phyloP scores from a whole-genome alignment of 2,329 filamentous ascomycete genomes.

The Fusarium buharicum region DNA sequence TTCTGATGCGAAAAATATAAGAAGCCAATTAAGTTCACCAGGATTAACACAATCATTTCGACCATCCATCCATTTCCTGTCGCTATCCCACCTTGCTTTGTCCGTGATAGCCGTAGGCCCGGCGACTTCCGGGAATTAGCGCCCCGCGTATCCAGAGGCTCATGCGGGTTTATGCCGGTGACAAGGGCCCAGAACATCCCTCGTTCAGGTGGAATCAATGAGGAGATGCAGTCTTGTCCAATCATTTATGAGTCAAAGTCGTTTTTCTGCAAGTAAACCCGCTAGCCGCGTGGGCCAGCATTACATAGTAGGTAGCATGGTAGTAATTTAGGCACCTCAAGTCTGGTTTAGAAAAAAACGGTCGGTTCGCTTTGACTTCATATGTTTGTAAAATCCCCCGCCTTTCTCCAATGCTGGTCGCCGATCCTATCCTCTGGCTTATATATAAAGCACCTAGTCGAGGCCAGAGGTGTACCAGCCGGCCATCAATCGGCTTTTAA shows the following conservation, averaged over 20 bases:
- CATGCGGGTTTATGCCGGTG: constrained; percentile 24
- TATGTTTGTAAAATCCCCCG: background rate
- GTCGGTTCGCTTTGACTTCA: background rate
- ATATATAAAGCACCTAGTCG: no score
- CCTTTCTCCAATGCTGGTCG: background rate
- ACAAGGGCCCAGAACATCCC: constrained; percentile 5
- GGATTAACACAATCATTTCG: background rate
- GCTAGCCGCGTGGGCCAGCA: background rate
- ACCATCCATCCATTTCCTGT: background rate
- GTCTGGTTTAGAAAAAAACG: no score
- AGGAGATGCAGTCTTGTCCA: constrained; percentile 2
- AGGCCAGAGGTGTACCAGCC: no score
- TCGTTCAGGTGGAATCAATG: background rate
- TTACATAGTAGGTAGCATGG: no score
- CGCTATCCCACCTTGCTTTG: constrained; percentile 8
- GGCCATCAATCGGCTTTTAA: background rate
- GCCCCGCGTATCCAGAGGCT: constrained; percentile 8
- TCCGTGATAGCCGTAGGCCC: constrained; percentile 17
- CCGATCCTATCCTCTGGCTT: no score
- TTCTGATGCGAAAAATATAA: no score
- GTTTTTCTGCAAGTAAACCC: background rate
- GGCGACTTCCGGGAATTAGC: background rate
- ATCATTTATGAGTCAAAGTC: constrained; percentile 5
- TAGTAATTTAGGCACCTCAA: background rate
- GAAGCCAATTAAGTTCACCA: background rate